Conservation (phyloP, 73 alveolate genomes). For the Symbiodinium natans region DNA sequence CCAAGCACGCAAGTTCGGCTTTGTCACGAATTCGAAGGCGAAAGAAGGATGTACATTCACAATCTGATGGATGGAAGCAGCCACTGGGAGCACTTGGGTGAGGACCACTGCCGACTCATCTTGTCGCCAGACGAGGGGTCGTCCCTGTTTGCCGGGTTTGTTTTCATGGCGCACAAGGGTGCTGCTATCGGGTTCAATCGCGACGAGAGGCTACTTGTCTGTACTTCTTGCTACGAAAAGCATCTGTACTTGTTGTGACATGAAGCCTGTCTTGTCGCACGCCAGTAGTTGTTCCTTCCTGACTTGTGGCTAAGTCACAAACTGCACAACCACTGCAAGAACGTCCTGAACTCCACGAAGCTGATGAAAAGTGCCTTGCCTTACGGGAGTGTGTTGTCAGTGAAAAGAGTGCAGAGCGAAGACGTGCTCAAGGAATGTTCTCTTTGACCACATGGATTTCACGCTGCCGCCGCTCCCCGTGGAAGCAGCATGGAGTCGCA, state of each 20-base stretch:
- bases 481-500: background rate
- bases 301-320: background rate
- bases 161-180: background rate
- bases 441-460: background rate
- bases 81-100: background rate
- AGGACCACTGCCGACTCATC: background rate
- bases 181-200: background rate
- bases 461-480: background rate
- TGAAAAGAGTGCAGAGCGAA: too few species aligned
- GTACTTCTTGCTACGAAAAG: too few species aligned
- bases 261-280: too few species aligned
- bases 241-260: too few species aligned
- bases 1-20: background rate
- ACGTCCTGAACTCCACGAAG: background rate
- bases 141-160: background rate
- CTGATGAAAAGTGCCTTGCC: background rate
- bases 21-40: background rate
- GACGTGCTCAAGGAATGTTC: background rate
- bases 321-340: background rate
- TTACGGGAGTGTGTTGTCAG: too few species aligned
- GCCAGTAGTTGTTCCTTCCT: too few species aligned
- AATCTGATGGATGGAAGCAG: background rate
- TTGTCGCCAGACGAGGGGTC: background rate
- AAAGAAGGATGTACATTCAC: background rate
- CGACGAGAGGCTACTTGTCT: background rate